Evolutionary conservation across 169 alveolate species (phyloP), one percentile per base, ranked within the genome.

Genomic region (Perkinsus marinus): DNA sequence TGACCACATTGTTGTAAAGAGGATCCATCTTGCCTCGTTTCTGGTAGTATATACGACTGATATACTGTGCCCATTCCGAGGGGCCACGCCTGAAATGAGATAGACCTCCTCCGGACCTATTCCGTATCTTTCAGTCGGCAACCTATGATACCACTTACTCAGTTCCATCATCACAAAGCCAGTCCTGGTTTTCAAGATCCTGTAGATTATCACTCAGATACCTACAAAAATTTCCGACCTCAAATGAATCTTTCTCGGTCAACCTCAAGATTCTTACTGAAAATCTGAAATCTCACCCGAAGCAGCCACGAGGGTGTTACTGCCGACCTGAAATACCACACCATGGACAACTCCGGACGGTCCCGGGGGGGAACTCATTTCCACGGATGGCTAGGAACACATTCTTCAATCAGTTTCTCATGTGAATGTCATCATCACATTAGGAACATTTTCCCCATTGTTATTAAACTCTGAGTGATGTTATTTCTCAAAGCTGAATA

Each of bases 211-310:
- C 79, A 13, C 7, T 57, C 22, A 57, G 79, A 30, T 57, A 57
- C 79, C 79, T 57, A 6, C 10, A 41, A 6, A 41, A 30, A 57
- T 13, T 19, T 6, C 34, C 79, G 7, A 57, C 79, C 79, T 6
- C 79, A 6, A 5, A 57, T 17, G 79, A 13, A 57, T 89, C 94
- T 94, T 41, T 94, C 94, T 41, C 93, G 89, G 38, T 95, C 90
- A 41, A 92, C 89, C 68, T 91, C n/a, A 93, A 39, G 92, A 90
- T 39, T 94, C 90, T 90, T 95, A 94, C 91, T 96, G 95, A 90
- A 95, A 94, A 91, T 96, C 97, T 2, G 96, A 79, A 92, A 91
- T 93, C 89, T 96, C 97, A 9, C 97, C 97, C 41, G 95, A 92
- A 7, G 96, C 94, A 36, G 95, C 96, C 41, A 95, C 90, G 36